Percentiles rank a stretch among this genome's conserved stretches.
These are phyloP conservation scores for Spencermartinsiella europaea DNA, from an alignment of 805 yeast genomes.

Conservation along the genomic window DNA sequence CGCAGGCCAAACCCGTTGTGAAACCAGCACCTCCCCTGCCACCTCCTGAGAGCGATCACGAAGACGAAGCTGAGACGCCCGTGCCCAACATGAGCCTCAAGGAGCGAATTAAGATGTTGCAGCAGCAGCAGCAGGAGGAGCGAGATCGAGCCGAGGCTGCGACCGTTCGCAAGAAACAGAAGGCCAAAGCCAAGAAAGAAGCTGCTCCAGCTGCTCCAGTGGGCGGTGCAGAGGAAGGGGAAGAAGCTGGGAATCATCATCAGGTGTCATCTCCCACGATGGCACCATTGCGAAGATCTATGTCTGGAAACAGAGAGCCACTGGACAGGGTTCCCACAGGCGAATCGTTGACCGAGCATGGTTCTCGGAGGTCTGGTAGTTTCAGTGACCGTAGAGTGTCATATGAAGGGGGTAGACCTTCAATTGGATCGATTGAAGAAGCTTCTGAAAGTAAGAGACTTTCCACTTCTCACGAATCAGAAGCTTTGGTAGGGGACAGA, in stretches of 20 bases:
- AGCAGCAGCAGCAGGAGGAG: constrained; percentile 75
- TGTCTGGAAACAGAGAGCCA: constrained; percentile 5
- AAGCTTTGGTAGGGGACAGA: background rate
- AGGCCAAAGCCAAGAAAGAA: constrained; percentile 24
- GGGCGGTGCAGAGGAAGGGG: background rate
- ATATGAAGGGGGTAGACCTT: background rate
- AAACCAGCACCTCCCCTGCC: constrained; percentile 7
- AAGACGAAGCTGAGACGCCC: constrained; percentile 39
- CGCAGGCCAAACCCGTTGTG: constrained; percentile 3
- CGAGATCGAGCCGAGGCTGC: constrained; percentile 62
- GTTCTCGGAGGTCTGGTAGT: constrained; percentile 4
- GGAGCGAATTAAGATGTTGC: constrained; percentile 81
- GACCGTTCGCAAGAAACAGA: constrained; percentile 40
- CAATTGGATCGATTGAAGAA: background rate
- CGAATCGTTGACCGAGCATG: constrained; percentile 6
- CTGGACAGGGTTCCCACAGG: constrained; percentile 9
- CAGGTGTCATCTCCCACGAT: background rate
- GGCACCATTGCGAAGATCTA: constrained; percentile 5
- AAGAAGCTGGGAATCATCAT: background rate
- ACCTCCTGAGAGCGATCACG: constrained; percentile 12
- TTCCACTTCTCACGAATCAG: too few species aligned
- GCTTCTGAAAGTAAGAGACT: too few species aligned
- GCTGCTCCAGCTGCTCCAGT: constrained; percentile 7
- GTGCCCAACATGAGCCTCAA: constrained; percentile 76
- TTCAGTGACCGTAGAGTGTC: constrained; percentile 2